A percentile compares a stretch with the other conserved stretches of the same genome.
Conservation (phyloP, 2,329 filamentous ascomycete genomes). For the Hymenoscyphus repandus region DNA sequence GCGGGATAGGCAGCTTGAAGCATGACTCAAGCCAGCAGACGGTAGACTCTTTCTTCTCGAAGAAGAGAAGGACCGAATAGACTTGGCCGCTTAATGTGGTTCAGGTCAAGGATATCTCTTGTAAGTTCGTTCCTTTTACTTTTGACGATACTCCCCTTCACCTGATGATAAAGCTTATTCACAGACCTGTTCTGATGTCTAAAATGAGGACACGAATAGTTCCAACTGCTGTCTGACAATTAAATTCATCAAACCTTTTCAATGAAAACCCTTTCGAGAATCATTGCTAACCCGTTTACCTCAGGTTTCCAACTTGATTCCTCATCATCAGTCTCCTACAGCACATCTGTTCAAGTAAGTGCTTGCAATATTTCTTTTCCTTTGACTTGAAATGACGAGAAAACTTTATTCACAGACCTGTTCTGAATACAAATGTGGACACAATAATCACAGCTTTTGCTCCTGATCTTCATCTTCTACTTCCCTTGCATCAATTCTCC, state of each 20-base stretch:
- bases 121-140: slow-evolving; percentile 34
- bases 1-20: slow-evolving; percentile 73
- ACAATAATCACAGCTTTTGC: slow-evolving; percentile 46
- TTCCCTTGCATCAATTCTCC: too few relatives aligned
- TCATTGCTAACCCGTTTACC: too few relatives aligned
- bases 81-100: slow-evolving; percentile 1
- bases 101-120: slow-evolving; percentile 20
- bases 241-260: too few relatives aligned
- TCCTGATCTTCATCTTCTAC: too few relatives aligned
- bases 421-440: slow-evolving; percentile 70
- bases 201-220: slow-evolving; percentile 62
- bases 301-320: too few relatives aligned
- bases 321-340: too few relatives aligned
- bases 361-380: slow-evolving; percentile 17
- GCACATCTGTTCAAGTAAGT: slow-evolving; percentile 36
- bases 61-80: slow-evolving; percentile 40
- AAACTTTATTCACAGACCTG: slow-evolving; percentile 74
- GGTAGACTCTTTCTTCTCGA: slow-evolving; percentile 69
- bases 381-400: slow-evolving; percentile 46
- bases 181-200: slow-evolving; percentile 82
- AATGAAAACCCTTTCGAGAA: too few relatives aligned
- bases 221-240: slow-evolving; percentile 82
- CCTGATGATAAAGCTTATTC: slow-evolving; percentile 68
- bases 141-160: slow-evolving; percentile 28
- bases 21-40: slow-evolving; percentile 73